These are phyloP conservation scores for Colletotrichum camelliae DNA, from an alignment of 2,329 filamentous ascomycete genomes.

Conservation along the genomic window DNA sequence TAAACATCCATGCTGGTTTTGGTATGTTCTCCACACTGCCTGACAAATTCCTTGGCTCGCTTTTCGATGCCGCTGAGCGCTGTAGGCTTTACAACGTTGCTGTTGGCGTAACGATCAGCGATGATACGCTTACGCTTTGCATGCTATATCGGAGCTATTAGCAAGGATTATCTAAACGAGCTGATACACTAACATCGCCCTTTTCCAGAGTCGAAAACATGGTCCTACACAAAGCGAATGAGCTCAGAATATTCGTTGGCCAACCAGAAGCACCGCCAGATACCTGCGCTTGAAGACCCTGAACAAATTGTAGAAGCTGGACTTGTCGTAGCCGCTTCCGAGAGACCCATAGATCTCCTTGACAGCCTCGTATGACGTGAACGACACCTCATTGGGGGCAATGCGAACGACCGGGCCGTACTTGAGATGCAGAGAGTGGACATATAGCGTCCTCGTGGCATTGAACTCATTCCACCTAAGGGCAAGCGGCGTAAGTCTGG, in stretches of 20 bases:
- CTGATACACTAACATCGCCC: constrained; percentile 47
- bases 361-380: constrained; percentile 59
- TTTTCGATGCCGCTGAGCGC: constrained; percentile 63
- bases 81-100: constrained; percentile 63
- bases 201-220: constrained; percentile 66
- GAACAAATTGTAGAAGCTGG: constrained; percentile 67
- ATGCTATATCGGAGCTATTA: constrained; percentile 50
- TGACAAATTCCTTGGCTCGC: constrained; percentile 59
- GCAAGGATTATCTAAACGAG: too few relatives aligned
- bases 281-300: constrained; percentile 61
- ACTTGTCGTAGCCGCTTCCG: constrained; percentile 70
- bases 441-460: constrained; percentile 57
- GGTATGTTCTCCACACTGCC: constrained; percentile 52
- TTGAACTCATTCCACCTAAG: constrained; percentile 63
- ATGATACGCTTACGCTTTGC: constrained; percentile 66
- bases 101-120: constrained; percentile 72
- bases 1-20: constrained; percentile 63
- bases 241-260: neutral
- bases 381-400: constrained; percentile 63
- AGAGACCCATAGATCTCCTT: constrained; percentile 68
- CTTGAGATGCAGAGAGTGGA: constrained; percentile 59
- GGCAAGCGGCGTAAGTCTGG: constrained; percentile 54
- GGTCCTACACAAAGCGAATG: constrained; percentile 42
- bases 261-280: constrained; percentile 14
- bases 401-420: constrained; percentile 66